These are phyloP conservation scores for Candida tammaniensis DNA, from an alignment of 805 yeast genomes.

Conservation along the genomic window DNA sequence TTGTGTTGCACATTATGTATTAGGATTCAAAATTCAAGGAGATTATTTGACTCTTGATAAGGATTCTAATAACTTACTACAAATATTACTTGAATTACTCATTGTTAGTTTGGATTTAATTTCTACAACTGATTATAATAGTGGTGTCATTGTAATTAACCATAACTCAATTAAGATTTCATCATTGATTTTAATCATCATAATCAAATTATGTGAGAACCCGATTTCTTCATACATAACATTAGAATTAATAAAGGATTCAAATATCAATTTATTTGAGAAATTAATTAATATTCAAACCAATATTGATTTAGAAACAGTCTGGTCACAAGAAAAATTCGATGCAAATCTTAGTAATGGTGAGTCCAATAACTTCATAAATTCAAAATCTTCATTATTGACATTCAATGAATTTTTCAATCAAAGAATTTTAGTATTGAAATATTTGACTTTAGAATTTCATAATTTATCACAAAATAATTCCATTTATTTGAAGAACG, in stretches of 20 bases:
- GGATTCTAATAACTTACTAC: constrained; percentile 45
- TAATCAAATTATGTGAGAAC: constrained; percentile 60
- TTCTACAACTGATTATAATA: constrained; percentile 32
- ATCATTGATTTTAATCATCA: constrained; percentile 55
- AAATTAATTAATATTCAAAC: constrained; percentile 52
- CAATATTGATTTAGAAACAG: constrained; percentile 49
- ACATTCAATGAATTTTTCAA: constrained; percentile 60
- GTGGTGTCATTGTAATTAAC: constrained; percentile 38
- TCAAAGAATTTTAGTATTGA: constrained; percentile 59
- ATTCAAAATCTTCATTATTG: constrained; percentile 37
- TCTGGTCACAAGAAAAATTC: constrained; percentile 52
- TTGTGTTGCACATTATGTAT: constrained; percentile 67
- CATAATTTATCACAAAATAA: constrained; percentile 47
- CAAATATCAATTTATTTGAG: constrained; percentile 42
- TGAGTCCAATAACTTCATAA: constrained; percentile 30
- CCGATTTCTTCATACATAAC: constrained; percentile 51
- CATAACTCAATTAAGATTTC: constrained; percentile 58
- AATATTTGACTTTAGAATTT: constrained; percentile 70
- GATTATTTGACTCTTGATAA: constrained; percentile 54
- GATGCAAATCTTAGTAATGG: constrained; percentile 29
- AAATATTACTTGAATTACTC: constrained; percentile 49
- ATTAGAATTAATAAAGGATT: constrained; percentile 51
- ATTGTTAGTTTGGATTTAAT: constrained; percentile 45
- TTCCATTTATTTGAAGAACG: constrained; percentile 48
- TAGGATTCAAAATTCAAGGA: constrained; percentile 63